Evolutionary conservation across 441 rosid species (phyloP).

Genomic region (Dalechampia spathulata): DNA sequence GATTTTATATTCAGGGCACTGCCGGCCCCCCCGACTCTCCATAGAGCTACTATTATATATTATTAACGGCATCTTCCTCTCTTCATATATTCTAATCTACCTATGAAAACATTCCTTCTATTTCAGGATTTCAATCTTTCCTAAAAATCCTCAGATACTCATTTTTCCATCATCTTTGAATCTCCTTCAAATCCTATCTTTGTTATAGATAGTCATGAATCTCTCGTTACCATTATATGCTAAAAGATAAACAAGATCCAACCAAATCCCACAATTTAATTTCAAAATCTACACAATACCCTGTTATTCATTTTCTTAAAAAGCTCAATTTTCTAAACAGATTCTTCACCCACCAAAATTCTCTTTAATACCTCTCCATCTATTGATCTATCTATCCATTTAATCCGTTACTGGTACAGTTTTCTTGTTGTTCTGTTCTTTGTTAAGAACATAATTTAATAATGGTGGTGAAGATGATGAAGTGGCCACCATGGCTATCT

Average conservation of each 20-base stretch:
- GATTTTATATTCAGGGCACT: not conserved
- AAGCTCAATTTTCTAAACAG: no score
- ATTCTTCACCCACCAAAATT: not conserved
- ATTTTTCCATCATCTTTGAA: not conserved
- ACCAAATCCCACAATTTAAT: not conserved
- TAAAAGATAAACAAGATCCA: not conserved
- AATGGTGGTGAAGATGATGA: conserved; percentile 58
- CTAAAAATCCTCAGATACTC: no score
- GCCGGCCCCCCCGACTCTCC: conserved; percentile 18
- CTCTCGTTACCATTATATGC: not conserved
- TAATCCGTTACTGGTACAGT: no score
- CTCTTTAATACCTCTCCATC: not conserved
- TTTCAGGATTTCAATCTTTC: no score
- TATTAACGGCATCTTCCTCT: not conserved
- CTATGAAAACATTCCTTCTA: no score
- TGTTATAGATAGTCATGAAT: not conserved
- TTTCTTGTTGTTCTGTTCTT: no score
- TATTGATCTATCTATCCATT: no score
- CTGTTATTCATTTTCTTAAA: not conserved
- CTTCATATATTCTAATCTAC: not conserved
- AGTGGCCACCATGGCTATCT: conserved; percentile 61
- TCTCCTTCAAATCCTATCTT: not conserved
- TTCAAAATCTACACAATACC: not conserved
- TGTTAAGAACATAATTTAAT: no score
- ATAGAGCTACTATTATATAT: not conserved